A percentile compares a stretch with the other conserved stretches of the same genome.
Conservation (phyloP, 768 basidiomycete species). For the Lenzites betulinus region DNA sequence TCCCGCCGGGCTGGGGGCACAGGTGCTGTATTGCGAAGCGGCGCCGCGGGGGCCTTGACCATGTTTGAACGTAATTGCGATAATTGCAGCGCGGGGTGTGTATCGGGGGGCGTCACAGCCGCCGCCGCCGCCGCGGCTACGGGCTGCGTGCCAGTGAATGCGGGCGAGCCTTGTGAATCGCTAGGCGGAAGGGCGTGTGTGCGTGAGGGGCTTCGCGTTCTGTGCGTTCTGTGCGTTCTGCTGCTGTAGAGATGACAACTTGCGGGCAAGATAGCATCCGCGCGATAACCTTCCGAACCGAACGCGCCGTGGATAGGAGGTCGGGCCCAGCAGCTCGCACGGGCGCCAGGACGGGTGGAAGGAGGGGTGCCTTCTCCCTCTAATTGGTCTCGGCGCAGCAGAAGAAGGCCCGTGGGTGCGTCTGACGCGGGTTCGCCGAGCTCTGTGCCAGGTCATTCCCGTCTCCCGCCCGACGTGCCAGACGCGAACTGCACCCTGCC, state of each 20-base stretch:
- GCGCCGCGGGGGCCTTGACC: not conserved
- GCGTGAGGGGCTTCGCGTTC: constrained; percentile 9
- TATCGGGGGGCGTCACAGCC: not conserved
- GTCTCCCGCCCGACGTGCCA: not conserved
- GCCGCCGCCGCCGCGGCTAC: not conserved
- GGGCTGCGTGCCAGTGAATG: not conserved
- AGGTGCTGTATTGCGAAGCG: constrained; percentile 12
- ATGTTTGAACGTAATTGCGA: constrained; percentile 1
- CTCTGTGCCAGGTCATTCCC: not conserved
- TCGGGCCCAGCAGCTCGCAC: not conserved
- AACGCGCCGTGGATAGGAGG: not conserved
- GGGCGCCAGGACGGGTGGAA: constrained; percentile 5
- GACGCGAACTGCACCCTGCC: not conserved
- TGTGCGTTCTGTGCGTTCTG: not conserved
- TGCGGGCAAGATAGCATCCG: constrained; percentile 17
- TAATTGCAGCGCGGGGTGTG: not conserved
- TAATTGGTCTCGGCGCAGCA: constrained; percentile 12
- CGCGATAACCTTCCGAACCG: constrained; percentile 15
- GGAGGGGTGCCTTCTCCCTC: constrained; percentile 2
- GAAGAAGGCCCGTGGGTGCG: constrained; percentile 11
- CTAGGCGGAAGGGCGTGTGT: not conserved
- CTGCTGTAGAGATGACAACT: constrained; percentile 10
- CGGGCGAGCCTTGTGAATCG: not conserved
- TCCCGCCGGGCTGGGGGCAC: not conserved
- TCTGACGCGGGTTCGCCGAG: not conserved